Conservation (phyloP, 805 yeast species). For the Hanseniaspora nectarophila region DNA sequence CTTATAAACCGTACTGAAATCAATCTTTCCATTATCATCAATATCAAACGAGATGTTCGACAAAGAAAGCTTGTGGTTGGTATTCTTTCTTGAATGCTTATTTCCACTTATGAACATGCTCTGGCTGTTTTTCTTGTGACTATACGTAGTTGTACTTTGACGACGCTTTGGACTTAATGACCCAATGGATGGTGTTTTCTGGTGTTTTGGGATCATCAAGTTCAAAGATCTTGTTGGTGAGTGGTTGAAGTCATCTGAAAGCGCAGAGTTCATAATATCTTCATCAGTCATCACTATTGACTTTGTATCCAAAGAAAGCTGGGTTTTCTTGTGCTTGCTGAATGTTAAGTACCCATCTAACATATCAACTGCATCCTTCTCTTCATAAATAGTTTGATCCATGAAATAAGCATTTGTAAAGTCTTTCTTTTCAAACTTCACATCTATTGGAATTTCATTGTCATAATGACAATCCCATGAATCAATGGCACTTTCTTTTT, state of each 20-base stretch:
- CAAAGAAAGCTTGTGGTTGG: conserved; percentile 2
- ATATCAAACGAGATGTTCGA: conserved; percentile 12
- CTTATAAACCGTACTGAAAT: neutral
- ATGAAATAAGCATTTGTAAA: neutral
- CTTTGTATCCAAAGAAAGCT: neutral
- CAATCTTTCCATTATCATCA: conserved; percentile 11
- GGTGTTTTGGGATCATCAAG: conserved; percentile 3
- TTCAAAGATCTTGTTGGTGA: conserved; percentile 27
- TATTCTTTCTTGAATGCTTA: neutral
- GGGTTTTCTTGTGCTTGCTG: neutral
- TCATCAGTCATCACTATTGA: neutral
- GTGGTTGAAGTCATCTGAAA: conserved; percentile 2
- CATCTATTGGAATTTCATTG: neutral
- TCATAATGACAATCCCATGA: neutral
- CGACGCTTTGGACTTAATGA: conserved; percentile 13
- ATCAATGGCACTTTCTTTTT: neutral
- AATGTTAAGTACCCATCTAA: conserved; percentile 7
- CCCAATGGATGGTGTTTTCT: conserved; percentile 17
- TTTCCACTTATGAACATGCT: neutral
- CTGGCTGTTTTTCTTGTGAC: neutral
- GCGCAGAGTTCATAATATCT: conserved; percentile 7
- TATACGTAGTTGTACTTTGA: neutral
- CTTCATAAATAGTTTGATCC: neutral
- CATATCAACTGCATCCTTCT: conserved; percentile 3
- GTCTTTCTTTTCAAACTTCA: neutral